Conservation (phyloP, 805 yeast genomes). For the Candida glaebosa region DNA sequence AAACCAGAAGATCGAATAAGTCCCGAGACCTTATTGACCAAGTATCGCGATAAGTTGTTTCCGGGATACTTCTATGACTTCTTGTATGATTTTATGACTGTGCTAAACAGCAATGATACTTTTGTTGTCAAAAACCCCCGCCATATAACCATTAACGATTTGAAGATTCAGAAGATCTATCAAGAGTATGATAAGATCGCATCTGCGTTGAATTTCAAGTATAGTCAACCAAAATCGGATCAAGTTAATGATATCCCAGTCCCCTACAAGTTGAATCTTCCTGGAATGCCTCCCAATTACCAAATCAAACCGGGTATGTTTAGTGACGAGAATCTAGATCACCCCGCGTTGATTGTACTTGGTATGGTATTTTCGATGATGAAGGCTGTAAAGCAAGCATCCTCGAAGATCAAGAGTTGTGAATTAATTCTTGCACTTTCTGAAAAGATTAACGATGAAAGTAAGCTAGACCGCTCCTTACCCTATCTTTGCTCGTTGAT, state of each 20-base stretch:
- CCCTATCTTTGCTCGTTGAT: constrained; percentile 76
- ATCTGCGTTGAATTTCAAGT: constrained; percentile 20
- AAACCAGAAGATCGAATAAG: constrained; percentile 59
- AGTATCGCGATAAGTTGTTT: constrained; percentile 51
- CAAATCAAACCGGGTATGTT: constrained; percentile 7
- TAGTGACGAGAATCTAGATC: constrained; percentile 24
- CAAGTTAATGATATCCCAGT: constrained; percentile 6
- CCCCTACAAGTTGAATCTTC: constrained; percentile 46
- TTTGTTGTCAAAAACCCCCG: constrained; percentile 14
- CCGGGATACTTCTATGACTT: constrained; percentile 69
- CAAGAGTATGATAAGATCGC: constrained; percentile 50
- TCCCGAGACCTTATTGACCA: constrained; percentile 50
- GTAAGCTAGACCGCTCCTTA: constrained; percentile 77
- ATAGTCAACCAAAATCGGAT: constrained; percentile 5
- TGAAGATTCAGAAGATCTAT: constrained; percentile 59
- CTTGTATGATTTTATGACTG: constrained; percentile 60
- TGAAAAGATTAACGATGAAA: constrained; percentile 75
- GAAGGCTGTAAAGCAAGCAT: constrained; percentile 57
- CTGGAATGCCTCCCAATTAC: constrained; percentile 48
- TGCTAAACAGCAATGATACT: constrained; percentile 21
- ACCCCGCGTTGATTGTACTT: constrained; percentile 56
- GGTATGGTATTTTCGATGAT: constrained; percentile 56
- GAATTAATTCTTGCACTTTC: constrained; percentile 74
- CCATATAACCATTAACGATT: constrained; percentile 28
- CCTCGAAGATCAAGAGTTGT: constrained; percentile 63